Conservation (phyloP, 1,139 yeast species). For the Protomyces lactucae-debilis region DNA sequence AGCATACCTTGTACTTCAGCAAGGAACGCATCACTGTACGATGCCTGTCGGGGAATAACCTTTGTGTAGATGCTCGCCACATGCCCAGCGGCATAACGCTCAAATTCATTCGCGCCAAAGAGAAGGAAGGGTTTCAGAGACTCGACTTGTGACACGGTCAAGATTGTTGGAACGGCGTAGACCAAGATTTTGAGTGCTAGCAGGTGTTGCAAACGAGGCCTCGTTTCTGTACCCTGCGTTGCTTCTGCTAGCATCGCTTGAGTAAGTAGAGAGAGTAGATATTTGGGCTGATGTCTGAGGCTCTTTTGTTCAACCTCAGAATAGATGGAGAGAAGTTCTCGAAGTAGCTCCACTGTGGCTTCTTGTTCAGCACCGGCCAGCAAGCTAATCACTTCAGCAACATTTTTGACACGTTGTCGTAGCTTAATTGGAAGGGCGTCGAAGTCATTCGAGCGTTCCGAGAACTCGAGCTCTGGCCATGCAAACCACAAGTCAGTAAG, state of each 20-base stretch:
- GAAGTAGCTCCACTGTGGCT: not conserved
- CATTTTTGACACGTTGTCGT: not conserved
- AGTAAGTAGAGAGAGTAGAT: not conserved
- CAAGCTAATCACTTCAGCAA: not conserved
- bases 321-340: not conserved
- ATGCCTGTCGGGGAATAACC: constrained; percentile 45
- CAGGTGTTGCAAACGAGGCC: not conserved
- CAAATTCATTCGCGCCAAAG: constrained; percentile 31
- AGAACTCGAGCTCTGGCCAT: not conserved
- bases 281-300: not conserved
- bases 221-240: not conserved
- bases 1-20: constrained; percentile 51
- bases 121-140: constrained; percentile 19
- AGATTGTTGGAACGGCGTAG: constrained; percentile 7
- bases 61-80: constrained; percentile 53
- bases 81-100: constrained; percentile 45
- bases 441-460: not conserved
- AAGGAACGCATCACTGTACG: constrained; percentile 52
- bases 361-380: constrained; percentile 8
- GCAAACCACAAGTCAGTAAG: constrained; percentile 49
- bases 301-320: not conserved
- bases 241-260: constrained; percentile 1
- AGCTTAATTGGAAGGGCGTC: not conserved
- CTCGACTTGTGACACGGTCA: constrained; percentile 18
- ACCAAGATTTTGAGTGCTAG: constrained; percentile 7